Evolutionary conservation across 2,329 filamentous ascomycete genomes (phyloP), one percentile per base, ranked within the genome.

Genomic region (Juglanconis sp.): DNA sequence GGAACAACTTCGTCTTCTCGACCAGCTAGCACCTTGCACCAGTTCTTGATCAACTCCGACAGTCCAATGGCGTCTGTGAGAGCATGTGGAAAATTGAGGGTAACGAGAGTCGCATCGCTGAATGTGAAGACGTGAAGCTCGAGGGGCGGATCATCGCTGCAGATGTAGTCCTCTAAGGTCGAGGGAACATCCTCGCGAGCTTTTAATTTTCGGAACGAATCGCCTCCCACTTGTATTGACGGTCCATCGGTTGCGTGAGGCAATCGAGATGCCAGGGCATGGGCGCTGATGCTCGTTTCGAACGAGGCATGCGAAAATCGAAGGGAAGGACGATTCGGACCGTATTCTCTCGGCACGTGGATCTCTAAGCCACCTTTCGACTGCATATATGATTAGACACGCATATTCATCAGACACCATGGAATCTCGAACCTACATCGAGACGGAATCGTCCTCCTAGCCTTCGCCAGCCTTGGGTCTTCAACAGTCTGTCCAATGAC

Each of bases 101-200:
- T 71, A 1, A 84, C 69, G 0, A 84, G 65, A 0, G 81, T 84
- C 0, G 79, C 77, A 57, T 85, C 77, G 4, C 65, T 67, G 65
- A 84, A 84, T 0, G 75, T 73, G 3, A 76, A 74, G 48, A 83
- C 70, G 61, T 81, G 78, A 3, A 84, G 69, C 8, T 73, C 73
- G 7, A 84, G 65, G 64, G 78, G 76, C 1, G 81, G 81, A 32
- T 65, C 68, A 65, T 82, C 79, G 4, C 67, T 63, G 44, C 68
- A 66, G 15, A 79, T 49, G 62, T 76, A 79, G 57, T 81, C 78
- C 1, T 71, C 66, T 0, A 79, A 62, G 2, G 64, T 71, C n/a
- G 59, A 63, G 1, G 73, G 74, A 2, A 61, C 67, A 6, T 62
- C 64, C 13, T 61, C 48, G 13, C 63, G 61, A 11, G 66, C 67